Conservation (phyloP, 768 basidiomycete genomes). For the Sporobolomyces pararoseus region DNA sequence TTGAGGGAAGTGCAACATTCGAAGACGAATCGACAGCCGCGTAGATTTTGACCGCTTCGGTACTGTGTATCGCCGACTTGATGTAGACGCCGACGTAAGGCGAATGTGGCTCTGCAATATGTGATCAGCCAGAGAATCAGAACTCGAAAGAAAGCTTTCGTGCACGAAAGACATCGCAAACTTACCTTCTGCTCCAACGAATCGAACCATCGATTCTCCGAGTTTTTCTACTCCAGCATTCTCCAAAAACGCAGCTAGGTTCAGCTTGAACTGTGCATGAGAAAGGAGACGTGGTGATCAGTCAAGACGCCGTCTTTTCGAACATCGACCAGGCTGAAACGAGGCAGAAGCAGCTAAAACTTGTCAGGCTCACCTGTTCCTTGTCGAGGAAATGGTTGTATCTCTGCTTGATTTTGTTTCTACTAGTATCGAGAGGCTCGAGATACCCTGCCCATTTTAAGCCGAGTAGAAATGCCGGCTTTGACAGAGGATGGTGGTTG, state of each 20-base stretch:
- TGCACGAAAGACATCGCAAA: not conserved
- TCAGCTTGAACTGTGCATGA: slow-evolving; percentile 21
- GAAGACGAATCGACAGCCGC: too few relatives aligned
- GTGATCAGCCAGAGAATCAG: too few relatives aligned
- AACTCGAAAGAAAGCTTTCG: too few relatives aligned
- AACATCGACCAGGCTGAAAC: too few relatives aligned
- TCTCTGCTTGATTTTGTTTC: slow-evolving; percentile 32
- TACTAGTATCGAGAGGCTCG: slow-evolving; percentile 25
- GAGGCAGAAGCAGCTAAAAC: too few relatives aligned
- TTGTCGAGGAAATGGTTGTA: slow-evolving; percentile 30
- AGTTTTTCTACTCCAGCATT: slow-evolving; percentile 4
- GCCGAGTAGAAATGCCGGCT: not conserved
- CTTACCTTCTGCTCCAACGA: slow-evolving; percentile 12
- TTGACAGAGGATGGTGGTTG: slow-evolving; percentile 13
- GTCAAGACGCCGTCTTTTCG: too few relatives aligned
- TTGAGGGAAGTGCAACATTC: too few relatives aligned
- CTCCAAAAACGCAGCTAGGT: slow-evolving; percentile 26
- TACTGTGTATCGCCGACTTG: slow-evolving; percentile 1
- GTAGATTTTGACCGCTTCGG: slow-evolving; percentile 3
- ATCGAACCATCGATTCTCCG: slow-evolving; percentile 37
- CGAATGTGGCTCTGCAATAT: slow-evolving; percentile 18
- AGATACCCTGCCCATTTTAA: slow-evolving; percentile 21
- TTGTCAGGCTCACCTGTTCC: slow-evolving; percentile 9
- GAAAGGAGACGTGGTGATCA: too few relatives aligned
- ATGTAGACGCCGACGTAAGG: slow-evolving; percentile 27